Conservation (phyloP, 495 filamentous ascomycete species). For the Penicillium crystallinum region DNA sequence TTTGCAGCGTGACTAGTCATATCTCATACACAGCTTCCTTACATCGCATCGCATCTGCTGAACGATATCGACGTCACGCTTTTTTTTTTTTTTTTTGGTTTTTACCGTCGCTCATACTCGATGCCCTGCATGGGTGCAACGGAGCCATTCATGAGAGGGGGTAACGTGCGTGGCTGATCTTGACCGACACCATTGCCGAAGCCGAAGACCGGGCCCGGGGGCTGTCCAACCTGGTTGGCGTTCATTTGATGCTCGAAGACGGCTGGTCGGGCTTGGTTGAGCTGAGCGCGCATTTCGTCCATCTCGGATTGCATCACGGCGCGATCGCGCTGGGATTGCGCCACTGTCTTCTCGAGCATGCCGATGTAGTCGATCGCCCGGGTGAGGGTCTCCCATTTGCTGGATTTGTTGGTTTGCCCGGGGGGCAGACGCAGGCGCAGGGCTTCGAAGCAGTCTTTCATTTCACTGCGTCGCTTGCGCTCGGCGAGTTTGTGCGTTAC, state of each 20-base stretch:
- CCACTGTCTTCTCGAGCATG: constrained; percentile 31
- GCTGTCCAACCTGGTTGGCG: constrained; percentile 29
- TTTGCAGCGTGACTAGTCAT: constrained; percentile 26
- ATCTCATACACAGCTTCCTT: constrained; percentile 19
- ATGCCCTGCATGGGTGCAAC: constrained; percentile 54
- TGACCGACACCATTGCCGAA: constrained; percentile 32
- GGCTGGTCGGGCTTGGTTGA: constrained; percentile 42
- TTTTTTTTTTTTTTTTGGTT: too few relatives aligned
- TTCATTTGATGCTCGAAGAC: constrained; percentile 42
- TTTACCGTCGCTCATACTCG: constrained; percentile 48
- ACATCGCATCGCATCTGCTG: background rate
- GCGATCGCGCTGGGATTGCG: constrained; percentile 38
- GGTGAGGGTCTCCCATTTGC: constrained; percentile 98
- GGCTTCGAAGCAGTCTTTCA: constrained; percentile 95
- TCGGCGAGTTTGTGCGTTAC: constrained; percentile 96
- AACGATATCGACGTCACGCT: background rate
- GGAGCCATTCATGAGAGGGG: constrained; percentile 47
- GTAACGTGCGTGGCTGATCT: constrained; percentile 48
- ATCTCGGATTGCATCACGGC: constrained; percentile 50
- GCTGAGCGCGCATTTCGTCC: constrained; percentile 40
- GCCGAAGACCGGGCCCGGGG: constrained; percentile 28
- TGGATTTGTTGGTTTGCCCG: constrained; percentile 85
- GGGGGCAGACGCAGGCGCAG: constrained; percentile 77
- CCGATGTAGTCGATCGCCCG: constrained; percentile 43
- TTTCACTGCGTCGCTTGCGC: constrained; percentile 91